Conservation (phyloP, 331 rosid genomes). For the Telfairia occidentalis region DNA sequence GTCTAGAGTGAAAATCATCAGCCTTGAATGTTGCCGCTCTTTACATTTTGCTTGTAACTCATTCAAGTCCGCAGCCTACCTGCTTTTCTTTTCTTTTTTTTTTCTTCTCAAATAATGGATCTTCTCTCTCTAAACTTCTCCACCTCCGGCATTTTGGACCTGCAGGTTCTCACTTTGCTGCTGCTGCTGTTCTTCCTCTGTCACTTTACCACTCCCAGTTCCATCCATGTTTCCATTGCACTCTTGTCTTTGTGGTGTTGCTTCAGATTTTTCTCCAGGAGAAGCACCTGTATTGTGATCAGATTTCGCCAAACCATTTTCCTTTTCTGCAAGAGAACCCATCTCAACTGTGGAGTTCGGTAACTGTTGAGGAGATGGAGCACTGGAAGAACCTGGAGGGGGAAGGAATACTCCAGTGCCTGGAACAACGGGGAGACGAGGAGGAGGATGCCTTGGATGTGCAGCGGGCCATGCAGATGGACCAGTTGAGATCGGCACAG, state of each 20-base stretch:
- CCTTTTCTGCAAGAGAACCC: slow-evolving; percentile 31
- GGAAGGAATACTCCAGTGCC: slow-evolving; percentile 98
- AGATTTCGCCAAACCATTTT: slow-evolving; percentile 35
- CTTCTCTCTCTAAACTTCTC: slow-evolving; percentile 23
- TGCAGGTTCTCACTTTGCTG: slow-evolving; percentile 21
- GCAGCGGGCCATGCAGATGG: slow-evolving; percentile 64
- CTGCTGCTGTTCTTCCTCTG: slow-evolving; percentile 28
- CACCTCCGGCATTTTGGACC: slow-evolving; percentile 18
- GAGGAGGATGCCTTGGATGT: slow-evolving; percentile 73
- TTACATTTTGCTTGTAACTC: slow-evolving; percentile 70
- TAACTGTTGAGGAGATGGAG: slow-evolving; percentile 36
- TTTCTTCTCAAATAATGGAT: slow-evolving; percentile 4
- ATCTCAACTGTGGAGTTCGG: slow-evolving; percentile 29
- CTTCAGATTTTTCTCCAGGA: slow-evolving; percentile 34
- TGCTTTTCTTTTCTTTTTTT: background rate
- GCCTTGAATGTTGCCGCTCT: slow-evolving; percentile 50
- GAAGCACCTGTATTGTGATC: slow-evolving; percentile 23
- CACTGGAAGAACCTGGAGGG: slow-evolving; percentile 66
- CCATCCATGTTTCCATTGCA: slow-evolving; percentile 47
- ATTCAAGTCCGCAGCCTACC: slow-evolving; percentile 35
- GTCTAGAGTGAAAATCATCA: background rate
- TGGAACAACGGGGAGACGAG: slow-evolving; percentile 49
- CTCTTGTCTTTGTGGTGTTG: slow-evolving; percentile 35
- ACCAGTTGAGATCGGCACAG: slow-evolving; percentile 53
- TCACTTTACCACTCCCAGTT: slow-evolving; percentile 26